Evolutionary conservation across 352 stramenopile species (phyloP), one percentile per base, ranked within the genome.

Genomic region (Globisporangium orthogonon): DNA sequence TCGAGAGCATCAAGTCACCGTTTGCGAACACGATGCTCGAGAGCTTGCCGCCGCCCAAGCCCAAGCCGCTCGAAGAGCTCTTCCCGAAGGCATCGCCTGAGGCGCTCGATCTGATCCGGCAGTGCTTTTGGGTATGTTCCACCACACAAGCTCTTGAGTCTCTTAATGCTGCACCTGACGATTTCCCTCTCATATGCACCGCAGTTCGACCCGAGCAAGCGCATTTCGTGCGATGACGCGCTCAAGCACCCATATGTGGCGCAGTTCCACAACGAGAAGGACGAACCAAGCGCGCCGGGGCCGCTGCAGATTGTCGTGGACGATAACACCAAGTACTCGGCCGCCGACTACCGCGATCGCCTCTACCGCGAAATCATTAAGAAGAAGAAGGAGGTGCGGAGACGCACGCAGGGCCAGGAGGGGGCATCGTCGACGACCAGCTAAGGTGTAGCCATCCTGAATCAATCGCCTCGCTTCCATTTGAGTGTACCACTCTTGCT

Each of bases 201-300:
- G 43, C 65, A 96, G 74, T 98, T 98, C 65, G 90, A 98, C 66
- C 94, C 93, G 7, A 80, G 68, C 47, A 97, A 97, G 66, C 82
- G 95, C 44, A 89, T 96, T 35, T 78, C 89, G 28, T 84, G 83
- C 14, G 75, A 86, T 33, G 84, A 94, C 29, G 87, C 92, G 13
- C 71, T 98, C 60, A 87, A 91, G 60, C 93, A 98, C 60, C 75
- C 91, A 41, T 98, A 97, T 69, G 87, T 98, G 41, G 77, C 86
- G 18, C 87, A 98, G 62, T 98, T 98, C 68, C 94, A 98, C 73
- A 95, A 97, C 59, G 80, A 92, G n/a, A 95, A 97, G 65, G 86
- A 98, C 54, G 95, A 98, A 58, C 78, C 86, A 28, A 78, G 71
- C 46, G 83, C 83, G 2, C 75, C 78, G 0, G 83, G 63, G 18